Base-by-base conservation (phyloP, 2,329 filamentous ascomycete species). In the Calonectria pseudoreteaudii region DNA sequence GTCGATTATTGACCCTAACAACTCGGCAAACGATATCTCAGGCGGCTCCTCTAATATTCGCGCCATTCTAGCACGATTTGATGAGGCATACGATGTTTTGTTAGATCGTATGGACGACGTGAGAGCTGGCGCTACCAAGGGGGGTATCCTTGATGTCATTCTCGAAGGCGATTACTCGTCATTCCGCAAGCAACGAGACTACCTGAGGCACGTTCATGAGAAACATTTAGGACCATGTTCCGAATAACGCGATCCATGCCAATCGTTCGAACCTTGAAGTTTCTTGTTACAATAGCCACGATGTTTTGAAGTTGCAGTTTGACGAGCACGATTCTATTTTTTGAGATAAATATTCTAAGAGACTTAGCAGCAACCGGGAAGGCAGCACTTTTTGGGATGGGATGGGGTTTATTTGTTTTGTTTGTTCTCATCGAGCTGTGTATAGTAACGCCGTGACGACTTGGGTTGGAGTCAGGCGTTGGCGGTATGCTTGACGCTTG, bases 1-100 rank as follows among this genome's bases (percentile, higher is more conserved):
- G 2, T 94, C 93, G 11, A 98, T 99, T 79, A 93, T 98, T 72
- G 97, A 99, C 81, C 97, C 97, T 0, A 98, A 98, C 83, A 94
- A 94, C 72, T 83, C 91, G 0, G 86, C 89, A 31, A 98, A 98
- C 82, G 97, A 99, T 81, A 97, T 99, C 31, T 93, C 97, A 0
- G 95, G 95, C 13, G 96, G 96, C 13, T 97, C 95, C 0, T 90
- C 88, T 58, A 94, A 94, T 77, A 94, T 94, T 10, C 77, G 84
- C 0, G 86, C 90, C 11, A 94, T 98, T 64, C 86, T 94, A 76
- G 82, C 87, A n/a, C 88, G 89, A 16, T 98, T 99, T 83, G 86
- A 90, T 1, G 85, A 91, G 2, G 94, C 94, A 0, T 90, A 92
- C 80, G 80, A 86, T 13, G 82, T 83, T 3, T 84, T 98, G 20